Evolutionary conservation across 805 yeast genomes (phyloP).

Genomic region (Yarrowia divulgata): DNA sequence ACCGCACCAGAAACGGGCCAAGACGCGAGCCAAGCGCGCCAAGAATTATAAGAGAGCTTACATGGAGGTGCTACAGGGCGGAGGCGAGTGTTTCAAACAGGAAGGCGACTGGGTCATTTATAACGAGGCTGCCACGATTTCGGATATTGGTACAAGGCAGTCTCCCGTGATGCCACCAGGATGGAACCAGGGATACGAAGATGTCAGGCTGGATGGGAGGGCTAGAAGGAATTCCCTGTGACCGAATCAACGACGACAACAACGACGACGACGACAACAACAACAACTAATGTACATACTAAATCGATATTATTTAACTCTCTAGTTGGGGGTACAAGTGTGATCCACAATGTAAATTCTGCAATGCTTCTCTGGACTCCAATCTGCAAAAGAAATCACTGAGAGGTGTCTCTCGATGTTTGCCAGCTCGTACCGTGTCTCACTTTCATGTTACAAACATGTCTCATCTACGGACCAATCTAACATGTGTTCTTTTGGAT

Average conservation of each 20-base stretch:
- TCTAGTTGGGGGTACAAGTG: too few species aligned
- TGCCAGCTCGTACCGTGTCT: too few species aligned
- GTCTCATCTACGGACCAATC: too few species aligned
- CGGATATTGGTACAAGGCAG: neutral
- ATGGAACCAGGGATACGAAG: constrained; percentile 17
- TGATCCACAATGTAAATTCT: too few species aligned
- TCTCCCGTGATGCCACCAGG: neutral
- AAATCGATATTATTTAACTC: neutral
- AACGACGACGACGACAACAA: neutral
- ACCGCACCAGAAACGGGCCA: constrained; percentile 51
- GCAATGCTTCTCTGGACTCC: too few species aligned
- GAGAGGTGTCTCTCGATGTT: too few species aligned
- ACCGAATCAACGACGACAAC: neutral
- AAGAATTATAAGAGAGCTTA: neutral
- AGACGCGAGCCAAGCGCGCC: constrained; percentile 48
- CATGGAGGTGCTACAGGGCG: constrained; percentile 8
- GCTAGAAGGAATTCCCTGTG: neutral
- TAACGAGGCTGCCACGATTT: neutral
- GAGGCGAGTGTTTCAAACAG: neutral
- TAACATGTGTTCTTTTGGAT: too few species aligned
- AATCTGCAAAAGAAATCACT: too few species aligned
- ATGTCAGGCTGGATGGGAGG: constrained; percentile 8
- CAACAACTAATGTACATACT: constrained; percentile 8
- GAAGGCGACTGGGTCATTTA: constrained; percentile 12
- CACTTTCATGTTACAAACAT: too few species aligned